Evolutionary conservation across 305 asterid species (phyloP).

Genomic region (Solanum hybrid): DNA sequence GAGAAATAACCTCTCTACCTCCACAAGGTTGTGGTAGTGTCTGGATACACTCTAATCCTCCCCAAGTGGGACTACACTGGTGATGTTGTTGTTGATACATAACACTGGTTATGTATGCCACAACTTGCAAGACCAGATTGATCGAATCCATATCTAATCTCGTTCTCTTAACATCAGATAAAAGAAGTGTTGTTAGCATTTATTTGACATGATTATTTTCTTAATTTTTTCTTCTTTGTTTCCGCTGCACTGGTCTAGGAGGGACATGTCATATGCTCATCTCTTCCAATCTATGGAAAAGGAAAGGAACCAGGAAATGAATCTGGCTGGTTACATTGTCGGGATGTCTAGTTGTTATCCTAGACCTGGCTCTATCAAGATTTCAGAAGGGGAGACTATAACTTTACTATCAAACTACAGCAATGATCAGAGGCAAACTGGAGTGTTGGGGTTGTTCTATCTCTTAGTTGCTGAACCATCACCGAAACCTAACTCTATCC

Average conservation of each 20-base stretch:
- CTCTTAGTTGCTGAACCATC: slow-evolving; percentile 39
- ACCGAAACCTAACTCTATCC: slow-evolving; percentile 4
- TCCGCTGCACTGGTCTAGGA: slow-evolving; percentile 27
- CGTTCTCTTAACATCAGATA: not conserved
- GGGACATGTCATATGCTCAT: slow-evolving; percentile 11
- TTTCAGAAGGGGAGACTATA: slow-evolving; percentile 56
- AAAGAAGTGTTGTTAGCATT: not conserved
- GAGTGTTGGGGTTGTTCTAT: slow-evolving; percentile 36
- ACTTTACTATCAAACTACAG: slow-evolving; percentile 62
- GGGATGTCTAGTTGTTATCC: no score
- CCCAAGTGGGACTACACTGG: no score
- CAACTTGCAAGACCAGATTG: not conserved
- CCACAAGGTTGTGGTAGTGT: no score
- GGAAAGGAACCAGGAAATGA: no score
- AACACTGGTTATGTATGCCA: not conserved
- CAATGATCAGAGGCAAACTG: slow-evolving; percentile 42
- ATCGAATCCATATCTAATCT: not conserved
- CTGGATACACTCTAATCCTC: no score
- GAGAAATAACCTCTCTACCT: no score
- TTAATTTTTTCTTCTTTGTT: not conserved
- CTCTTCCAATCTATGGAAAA: no score
- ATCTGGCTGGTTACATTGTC: no score
- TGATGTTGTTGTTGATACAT: not conserved
- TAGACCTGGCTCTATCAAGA: slow-evolving; percentile 31
- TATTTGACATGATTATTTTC: not conserved